A percentile compares a stretch with the other conserved stretches of the same genome.
phyloP scores from a whole-genome alignment of 2,329 filamentous ascomycete species.

The Septoria petroselini region DNA sequence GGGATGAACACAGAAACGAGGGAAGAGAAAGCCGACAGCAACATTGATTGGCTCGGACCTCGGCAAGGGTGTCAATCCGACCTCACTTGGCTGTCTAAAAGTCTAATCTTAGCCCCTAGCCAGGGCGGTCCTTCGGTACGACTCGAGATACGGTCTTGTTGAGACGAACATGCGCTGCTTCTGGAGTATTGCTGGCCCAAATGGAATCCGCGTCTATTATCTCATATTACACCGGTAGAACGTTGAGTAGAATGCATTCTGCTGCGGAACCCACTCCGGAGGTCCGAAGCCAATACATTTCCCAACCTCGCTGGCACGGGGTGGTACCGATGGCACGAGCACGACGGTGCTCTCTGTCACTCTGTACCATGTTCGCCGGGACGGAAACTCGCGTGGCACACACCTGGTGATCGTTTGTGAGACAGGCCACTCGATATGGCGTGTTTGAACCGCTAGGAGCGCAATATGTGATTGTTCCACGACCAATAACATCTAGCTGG shows the following conservation, averaged over 20 bases:
- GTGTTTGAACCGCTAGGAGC: too few relatives aligned
- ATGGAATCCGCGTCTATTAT: too few relatives aligned
- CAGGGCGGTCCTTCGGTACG: slow-evolving; percentile 17
- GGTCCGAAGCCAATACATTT: slow-evolving; percentile 8
- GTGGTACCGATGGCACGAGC: too few relatives aligned
- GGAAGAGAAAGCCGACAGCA: background rate
- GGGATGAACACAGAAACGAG: slow-evolving; percentile 5
- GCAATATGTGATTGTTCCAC: too few relatives aligned
- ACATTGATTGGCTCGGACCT: too few relatives aligned
- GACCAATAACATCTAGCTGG: too few relatives aligned
- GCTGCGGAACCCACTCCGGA: background rate
- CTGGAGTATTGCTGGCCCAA: background rate
- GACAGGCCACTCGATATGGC: too few relatives aligned
- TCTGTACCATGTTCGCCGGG: too few relatives aligned
- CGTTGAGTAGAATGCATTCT: background rate
- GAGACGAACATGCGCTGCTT: slow-evolving; percentile 3
- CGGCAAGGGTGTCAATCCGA: background rate
- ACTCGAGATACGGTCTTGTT: slow-evolving; percentile 14
- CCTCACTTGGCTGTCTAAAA: background rate
- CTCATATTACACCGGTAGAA: background rate
- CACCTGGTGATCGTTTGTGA: too few relatives aligned
- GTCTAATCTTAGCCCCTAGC: slow-evolving; percentile 13
- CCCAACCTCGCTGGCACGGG: background rate
- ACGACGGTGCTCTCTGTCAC: too few relatives aligned
- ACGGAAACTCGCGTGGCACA: too few relatives aligned